Base-by-base conservation (phyloP, 2,329 filamentous ascomycete species). In the Aureobasidium pullulans region DNA sequence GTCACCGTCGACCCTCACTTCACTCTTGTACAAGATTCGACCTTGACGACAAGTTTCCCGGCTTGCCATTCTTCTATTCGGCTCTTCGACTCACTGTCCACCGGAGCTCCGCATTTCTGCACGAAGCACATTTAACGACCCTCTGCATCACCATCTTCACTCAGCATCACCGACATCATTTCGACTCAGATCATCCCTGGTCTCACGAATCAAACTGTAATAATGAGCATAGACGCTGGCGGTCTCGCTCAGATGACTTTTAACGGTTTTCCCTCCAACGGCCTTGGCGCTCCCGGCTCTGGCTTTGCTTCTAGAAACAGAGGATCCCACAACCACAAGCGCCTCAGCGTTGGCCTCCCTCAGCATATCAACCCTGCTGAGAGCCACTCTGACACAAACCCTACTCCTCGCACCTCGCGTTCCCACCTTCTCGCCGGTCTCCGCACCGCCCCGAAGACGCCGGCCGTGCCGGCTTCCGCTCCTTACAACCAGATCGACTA, bases 241-340 rank as follows among this genome's bases (percentile, higher is more conserved):
- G 90, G 91, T 94, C 90, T 96, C 81, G 88, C 91, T 94, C 91
- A 95, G 84, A 97, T 97, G 93, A 89, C 90, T 79, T 93, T 90
- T 81, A 89, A 86, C 81, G 65, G 64, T 58, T 89, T 89, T 74
- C 78, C 82, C 73, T 81, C 87, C 74, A 80, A 83, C 71, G 86
- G 84, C 68, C 81, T 96, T 68, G 84, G 86, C 70, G 84, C 90
- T 77, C 88, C 91, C 57, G 80, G 84, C 63, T 84, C 88, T 65
- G 89, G 91, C 69, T 88, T 96, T 71, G 90, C 90, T 64, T 93
- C 92, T 68, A 87, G 94, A 67, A 90, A 95, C 70, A 89, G 90
- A 65, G 84, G 89, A 70, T 46, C 46, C 64, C 87, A 89, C 62
- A 87, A 89, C 72, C 87, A 96, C 76, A 96, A 96, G 79, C 90